A percentile compares a stretch with the other conserved stretches of the same genome.
These are phyloP conservation scores for Zygosaccharomyces pseudobailii DNA, from an alignment of 1,139 yeast genomes.

Conservation along the genomic window DNA sequence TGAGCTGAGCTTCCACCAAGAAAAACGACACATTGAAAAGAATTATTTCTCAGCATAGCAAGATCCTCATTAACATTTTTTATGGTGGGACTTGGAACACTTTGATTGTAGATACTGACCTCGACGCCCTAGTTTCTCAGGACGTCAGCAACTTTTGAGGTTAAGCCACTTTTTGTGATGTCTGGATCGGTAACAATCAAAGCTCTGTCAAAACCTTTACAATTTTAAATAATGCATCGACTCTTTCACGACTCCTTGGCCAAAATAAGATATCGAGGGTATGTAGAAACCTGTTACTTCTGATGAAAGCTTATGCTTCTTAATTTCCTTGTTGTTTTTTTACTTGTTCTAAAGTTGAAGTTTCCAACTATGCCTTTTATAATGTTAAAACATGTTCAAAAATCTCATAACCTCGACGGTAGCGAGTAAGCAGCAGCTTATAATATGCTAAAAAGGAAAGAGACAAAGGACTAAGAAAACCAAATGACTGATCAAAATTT, in stretches of 20 bases:
- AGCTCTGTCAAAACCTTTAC: slow-evolving; percentile 14
- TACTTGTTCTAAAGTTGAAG: too few species aligned
- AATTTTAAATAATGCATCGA: slow-evolving; percentile 16
- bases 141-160: slow-evolving; percentile 15
- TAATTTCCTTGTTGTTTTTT: too few species aligned
- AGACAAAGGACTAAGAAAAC: too few species aligned
- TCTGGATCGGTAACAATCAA: slow-evolving; percentile 23
- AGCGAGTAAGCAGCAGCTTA: not conserved
- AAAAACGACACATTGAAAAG: slow-evolving; percentile 18
- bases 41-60: slow-evolving; percentile 13
- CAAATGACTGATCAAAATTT: too few species aligned
- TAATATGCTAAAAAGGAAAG: not conserved
- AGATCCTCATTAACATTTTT: slow-evolving; percentile 18
- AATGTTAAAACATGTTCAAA: not conserved
- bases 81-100: slow-evolving; percentile 21
- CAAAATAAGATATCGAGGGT: slow-evolving; percentile 21
- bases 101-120: slow-evolving; percentile 19
- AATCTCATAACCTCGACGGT: not conserved
- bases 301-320: slow-evolving; percentile 2
- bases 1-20: slow-evolving; percentile 26
- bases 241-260: slow-evolving; percentile 22
- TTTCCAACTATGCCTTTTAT: too few species aligned
- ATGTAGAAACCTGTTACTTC: slow-evolving; percentile 20
- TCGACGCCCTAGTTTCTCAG: slow-evolving; percentile 13
- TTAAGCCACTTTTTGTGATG: slow-evolving; percentile 20